Evolutionary conservation across 768 basidiomycete species (phyloP), one percentile per base, ranked within the genome.

Genomic region (Leucosporidium yakuticum): DNA sequence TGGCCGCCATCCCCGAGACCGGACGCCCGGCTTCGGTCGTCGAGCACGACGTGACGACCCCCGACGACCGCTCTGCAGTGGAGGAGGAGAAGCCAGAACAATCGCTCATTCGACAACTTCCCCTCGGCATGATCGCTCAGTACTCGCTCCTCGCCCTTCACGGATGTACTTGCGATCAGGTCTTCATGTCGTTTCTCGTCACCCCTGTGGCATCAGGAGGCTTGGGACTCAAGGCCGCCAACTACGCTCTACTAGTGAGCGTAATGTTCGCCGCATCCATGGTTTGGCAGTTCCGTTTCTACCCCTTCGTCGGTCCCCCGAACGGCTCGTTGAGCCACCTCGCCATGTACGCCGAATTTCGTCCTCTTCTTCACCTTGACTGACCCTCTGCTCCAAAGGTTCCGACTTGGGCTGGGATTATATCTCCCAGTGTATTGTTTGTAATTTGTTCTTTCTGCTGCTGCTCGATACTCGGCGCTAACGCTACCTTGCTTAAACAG

Each of bases 101-200:
- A 3, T 87, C 88, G 19, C 77, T 90, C 70, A 79, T 85, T 70
- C 87, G 86, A 27, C 86, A 88, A 75, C 80, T 98, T 34, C 95
- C 95, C 8, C 75, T 91, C 44, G 77, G 88, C 71, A 85, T 97
- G 74, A 96, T 98, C 73, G 75, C 90, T 23, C 94, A 96, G 79
- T 96, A 96, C 78, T 90, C 90, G 25, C 80, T 92, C 69, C 81
- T 97, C 70, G 93, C 93, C 6, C 78, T 97, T 60, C 93, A 96
- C 76, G 86, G 86, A 44, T 77, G 77, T 14, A 64, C 69, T 0
- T 71, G 66, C 62, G 76, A 77, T 39, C 75, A 76, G 62, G 53
- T 76, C 89, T 94, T 80, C 91, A 95, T 78, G 79, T 93, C 34
- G 90, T 96, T 68, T 66, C 53, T 74, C 32, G 66, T 76, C 54